A percentile compares a stretch with the other conserved stretches of the same genome.
Evolutionary conservation across 140 eudicot species (phyloP).

Genomic region (Erigeron philadelphicus): DNA sequence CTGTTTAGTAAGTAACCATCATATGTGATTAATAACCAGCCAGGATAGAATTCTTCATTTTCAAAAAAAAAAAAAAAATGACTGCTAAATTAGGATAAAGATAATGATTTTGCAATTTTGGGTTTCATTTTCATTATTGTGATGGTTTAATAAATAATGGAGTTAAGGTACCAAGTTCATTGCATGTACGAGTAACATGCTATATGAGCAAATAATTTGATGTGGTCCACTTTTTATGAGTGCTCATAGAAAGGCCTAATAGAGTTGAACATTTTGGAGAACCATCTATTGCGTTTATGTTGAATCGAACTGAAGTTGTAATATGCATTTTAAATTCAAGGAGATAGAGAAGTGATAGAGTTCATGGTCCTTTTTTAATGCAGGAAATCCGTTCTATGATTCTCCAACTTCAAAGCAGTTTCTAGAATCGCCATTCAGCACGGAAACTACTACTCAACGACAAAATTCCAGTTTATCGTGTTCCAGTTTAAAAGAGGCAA

Average conservation of each 20-base stretch:
- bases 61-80: too few relatives aligned
- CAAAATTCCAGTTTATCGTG: slow-evolving; percentile 23
- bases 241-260: neutral
- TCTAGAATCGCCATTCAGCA: slow-evolving; percentile 17
- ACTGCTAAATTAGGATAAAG: too few relatives aligned
- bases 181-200: too few relatives aligned
- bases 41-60: too few relatives aligned
- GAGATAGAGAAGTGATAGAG: slow-evolving; percentile 1
- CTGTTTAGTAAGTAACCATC: too few relatives aligned
- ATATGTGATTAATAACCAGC: too few relatives aligned
- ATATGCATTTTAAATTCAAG: neutral
- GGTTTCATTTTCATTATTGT: too few relatives aligned
- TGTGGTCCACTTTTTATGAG: too few relatives aligned
- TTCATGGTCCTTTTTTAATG: slow-evolving; percentile 10
- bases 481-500: slow-evolving; percentile 28
- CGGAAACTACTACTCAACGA: slow-evolving; percentile 11
- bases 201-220: too few relatives aligned
- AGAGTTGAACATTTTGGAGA: neutral
- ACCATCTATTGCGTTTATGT: neutral
- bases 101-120: too few relatives aligned
- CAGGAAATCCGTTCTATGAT: slow-evolving; percentile 21
- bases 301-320: slow-evolving; percentile 2
- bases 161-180: too few relatives aligned
- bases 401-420: slow-evolving; percentile 23
- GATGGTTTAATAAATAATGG: too few relatives aligned